Percentiles rank a stretch among this genome's conserved stretches.
Conservation (phyloP, 495 filamentous ascomycete species). For the Aspergillus heteromorphus region DNA sequence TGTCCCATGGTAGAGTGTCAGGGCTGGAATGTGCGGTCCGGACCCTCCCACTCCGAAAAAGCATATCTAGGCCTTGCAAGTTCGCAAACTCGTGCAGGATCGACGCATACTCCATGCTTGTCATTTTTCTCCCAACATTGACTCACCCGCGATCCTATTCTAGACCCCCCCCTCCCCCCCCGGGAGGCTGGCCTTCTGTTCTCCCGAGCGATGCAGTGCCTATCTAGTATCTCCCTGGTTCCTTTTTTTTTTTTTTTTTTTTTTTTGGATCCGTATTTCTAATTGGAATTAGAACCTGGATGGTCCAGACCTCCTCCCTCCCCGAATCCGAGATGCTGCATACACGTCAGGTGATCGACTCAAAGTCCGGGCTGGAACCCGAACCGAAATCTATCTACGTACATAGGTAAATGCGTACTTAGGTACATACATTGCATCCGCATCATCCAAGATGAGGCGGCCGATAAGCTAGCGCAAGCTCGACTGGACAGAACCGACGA, state of each 20-base stretch:
- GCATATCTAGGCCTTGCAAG: neutral
- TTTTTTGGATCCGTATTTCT: no score
- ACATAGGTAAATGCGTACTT: neutral
- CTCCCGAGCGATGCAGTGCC: neutral
- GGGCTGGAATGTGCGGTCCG: neutral
- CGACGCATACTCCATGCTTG: neutral
- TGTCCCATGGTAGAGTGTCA: neutral
- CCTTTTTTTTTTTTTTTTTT: no score
- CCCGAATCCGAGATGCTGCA: no score
- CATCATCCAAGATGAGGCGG: constrained; percentile 3
- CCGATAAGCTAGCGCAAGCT: constrained; percentile 11
- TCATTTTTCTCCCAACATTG: neutral
- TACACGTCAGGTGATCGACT: neutral
- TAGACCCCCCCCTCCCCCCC: no score
- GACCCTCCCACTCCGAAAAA: no score
- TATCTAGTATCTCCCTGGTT: no score
- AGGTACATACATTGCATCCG: neutral
- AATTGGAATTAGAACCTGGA: neutral
- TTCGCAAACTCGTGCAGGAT: neutral
- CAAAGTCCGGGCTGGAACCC: neutral
- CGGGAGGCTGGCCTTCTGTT: neutral
- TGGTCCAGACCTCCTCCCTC: neutral
- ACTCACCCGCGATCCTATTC: neutral
- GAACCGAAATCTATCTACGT: neutral
- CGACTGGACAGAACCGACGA: constrained; percentile 4